Conservation (phyloP, 106 monocot genomes). For the Allium cepa region DNA sequence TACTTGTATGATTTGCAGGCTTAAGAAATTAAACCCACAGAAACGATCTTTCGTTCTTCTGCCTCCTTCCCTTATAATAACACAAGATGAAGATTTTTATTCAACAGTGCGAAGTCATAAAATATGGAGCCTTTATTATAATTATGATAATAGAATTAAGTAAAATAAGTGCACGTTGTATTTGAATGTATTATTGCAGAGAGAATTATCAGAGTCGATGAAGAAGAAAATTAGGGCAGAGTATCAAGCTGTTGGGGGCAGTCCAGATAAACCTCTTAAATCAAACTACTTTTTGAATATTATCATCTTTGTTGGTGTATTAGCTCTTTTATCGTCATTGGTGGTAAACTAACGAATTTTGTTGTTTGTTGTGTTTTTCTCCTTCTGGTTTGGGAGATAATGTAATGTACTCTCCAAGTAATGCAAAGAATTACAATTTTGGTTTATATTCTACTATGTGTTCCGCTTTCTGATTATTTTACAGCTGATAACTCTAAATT, state of each 20-base stretch:
- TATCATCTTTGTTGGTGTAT: constrained; percentile 60
- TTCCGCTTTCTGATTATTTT: no score
- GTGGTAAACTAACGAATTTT: constrained; percentile 41
- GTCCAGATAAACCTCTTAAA: constrained; percentile 80
- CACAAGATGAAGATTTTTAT: constrained; percentile 46
- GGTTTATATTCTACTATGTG: no score
- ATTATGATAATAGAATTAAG: neutral
- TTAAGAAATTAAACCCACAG: constrained; percentile 33
- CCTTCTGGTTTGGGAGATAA: no score
- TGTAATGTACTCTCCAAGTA: no score
- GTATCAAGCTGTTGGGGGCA: constrained; percentile 81
- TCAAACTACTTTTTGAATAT: constrained; percentile 97
- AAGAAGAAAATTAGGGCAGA: constrained; percentile 81
- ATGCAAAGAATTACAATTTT: no score
- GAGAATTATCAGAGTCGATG: constrained; percentile 75
- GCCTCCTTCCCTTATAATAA: constrained; percentile 31
- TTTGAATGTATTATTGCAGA: constrained; percentile 56
- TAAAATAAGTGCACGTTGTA: constrained; percentile 15
- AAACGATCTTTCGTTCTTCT: constrained; percentile 41
- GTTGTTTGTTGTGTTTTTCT: neutral
- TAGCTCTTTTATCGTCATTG: constrained; percentile 77
- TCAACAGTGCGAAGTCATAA: constrained; percentile 27
- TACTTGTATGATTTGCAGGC: constrained; percentile 70
- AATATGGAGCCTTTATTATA: constrained; percentile 4
- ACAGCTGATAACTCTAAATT: no score